These are phyloP conservation scores for Nannochloris sp. DNA, from an alignment of 139 green algal species.

Conservation along the genomic window DNA sequence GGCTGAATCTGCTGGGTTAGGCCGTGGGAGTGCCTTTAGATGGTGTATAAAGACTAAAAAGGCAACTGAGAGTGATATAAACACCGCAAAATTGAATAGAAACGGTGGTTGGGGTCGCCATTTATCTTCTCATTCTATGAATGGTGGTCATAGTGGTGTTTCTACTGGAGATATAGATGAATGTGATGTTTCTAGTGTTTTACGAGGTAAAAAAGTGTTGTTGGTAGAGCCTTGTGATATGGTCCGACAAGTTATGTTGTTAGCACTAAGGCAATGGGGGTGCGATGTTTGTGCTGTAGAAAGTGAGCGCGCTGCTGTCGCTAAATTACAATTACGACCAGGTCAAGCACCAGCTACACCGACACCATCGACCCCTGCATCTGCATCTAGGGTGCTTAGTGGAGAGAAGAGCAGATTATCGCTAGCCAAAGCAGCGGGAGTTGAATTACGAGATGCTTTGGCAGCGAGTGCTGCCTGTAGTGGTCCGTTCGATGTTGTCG, in stretches of 20 bases:
- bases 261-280: constrained; percentile 58
- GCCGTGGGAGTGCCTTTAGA: constrained; percentile 46
- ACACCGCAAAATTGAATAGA: not conserved
- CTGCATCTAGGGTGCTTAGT: not conserved
- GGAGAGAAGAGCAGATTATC: not conserved
- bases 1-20: constrained; percentile 45
- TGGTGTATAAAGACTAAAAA: constrained; percentile 40
- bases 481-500: constrained; percentile 48
- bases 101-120: not conserved
- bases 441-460: not conserved
- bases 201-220: constrained; percentile 48
- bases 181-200: constrained; percentile 1
- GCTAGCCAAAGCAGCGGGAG: not conserved
- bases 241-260: constrained; percentile 39
- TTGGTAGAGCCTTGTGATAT: constrained; percentile 58
- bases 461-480: not conserved
- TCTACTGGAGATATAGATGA: not conserved
- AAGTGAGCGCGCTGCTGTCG: constrained; percentile 36
- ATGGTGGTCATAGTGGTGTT: not conserved
- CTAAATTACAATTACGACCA: constrained; percentile 16
- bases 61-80: not conserved
- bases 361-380: not conserved
- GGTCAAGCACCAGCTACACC: not conserved
- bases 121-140: not conserved
- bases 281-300: constrained; percentile 51